Base-by-base conservation (phyloP, 495 filamentous ascomycete genomes). In the Durotheca rogersii region DNA sequence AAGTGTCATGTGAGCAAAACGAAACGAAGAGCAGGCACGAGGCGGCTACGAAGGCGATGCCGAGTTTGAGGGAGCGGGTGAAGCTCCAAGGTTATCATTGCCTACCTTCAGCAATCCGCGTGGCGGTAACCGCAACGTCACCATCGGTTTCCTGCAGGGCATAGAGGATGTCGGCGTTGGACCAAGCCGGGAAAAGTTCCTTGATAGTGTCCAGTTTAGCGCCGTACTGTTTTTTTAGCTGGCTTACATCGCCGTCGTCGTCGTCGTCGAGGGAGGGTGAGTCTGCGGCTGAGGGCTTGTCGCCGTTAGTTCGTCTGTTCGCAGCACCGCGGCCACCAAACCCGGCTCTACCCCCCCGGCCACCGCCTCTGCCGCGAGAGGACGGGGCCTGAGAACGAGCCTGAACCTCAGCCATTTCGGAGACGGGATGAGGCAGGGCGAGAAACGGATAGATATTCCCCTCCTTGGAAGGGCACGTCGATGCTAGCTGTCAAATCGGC, bases 161-260 rank as follows among this genome's bases (percentile, higher is more conserved):
- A 59, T 90, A 90, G 39, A 96, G 81, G 39, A 97, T 79, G 65
- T 97, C 90, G 62, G 93, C 88, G 51, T 91, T 84, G 39, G 91
- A 87, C 91, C 90, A 95, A 67, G 87, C 82, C 18, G 89, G 81
- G 75, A 95, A 95, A 73, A 97, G 80, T 64, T 95, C 92, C 67
- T 88, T 89, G 64, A 97, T 82, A 50, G 77, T 82, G 40, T 69
- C 72, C 55, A 96, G 74, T 68, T 90, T 84, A 53, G 68, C 62
- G 54, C 84, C 77, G 67, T 95, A 95, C 60, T 86, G 81, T 74
- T 86, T 88, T 79, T 94, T 95, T 69, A 97, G 82, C 67, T 93
- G 80, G 47, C 85, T 89, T 44, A 97, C 76, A 71, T 99, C 92
- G 59, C 89, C 84, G 62, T 95, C 88, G 45, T 96, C 91, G 67